Evolutionary conservation across 2,329 filamentous ascomycete genomes (phyloP).

Genomic region (Clathrospora elynae): DNA sequence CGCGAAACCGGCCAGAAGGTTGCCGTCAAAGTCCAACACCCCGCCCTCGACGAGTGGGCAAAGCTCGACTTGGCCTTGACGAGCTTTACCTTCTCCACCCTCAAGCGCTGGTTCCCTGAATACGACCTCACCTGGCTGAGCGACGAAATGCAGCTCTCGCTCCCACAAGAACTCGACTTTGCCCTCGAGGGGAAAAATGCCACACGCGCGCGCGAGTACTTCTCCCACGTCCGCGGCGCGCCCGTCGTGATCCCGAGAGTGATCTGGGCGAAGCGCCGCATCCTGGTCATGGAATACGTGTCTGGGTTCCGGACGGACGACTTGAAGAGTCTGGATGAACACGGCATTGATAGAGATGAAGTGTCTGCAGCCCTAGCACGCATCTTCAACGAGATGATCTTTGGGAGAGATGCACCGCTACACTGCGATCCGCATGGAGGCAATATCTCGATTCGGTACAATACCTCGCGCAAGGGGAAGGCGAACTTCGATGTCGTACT

Average conservation of each 20-base stretch:
- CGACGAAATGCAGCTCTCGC: slow-evolving; percentile 85
- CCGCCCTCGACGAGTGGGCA: slow-evolving; percentile 85
- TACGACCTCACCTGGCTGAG: slow-evolving; percentile 97
- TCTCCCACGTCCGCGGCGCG: slow-evolving; percentile 71
- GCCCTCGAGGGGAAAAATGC: slow-evolving; percentile 84
- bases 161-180: slow-evolving; percentile 93
- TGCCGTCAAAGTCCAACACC: slow-evolving; percentile 96
- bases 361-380: slow-evolving; percentile 87
- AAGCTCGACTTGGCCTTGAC: slow-evolving; percentile 86
- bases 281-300: slow-evolving; percentile 94
- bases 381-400: slow-evolving; percentile 99
- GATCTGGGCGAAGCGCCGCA: slow-evolving; percentile 84
- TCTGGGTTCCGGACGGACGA: slow-evolving; percentile 87
- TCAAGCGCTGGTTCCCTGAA: slow-evolving; percentile 94
- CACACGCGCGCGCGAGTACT: slow-evolving; percentile 77
- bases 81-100: slow-evolving; percentile 81
- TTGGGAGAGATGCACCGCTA: slow-evolving; percentile 82
- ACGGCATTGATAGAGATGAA: slow-evolving; percentile 91
- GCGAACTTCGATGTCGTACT: slow-evolving; percentile 91
- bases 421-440: slow-evolving; percentile 98
- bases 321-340: slow-evolving; percentile 79
- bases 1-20: slow-evolving; percentile 83
- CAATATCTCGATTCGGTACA: slow-evolving; percentile 89
- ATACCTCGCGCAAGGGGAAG: slow-evolving; percentile 62
- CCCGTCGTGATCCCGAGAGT: slow-evolving; percentile 89